A percentile compares a stretch with the other conserved stretches of the same genome.
Conservation (phyloP, 495 filamentous ascomycete species). For the Aspergillus haitiensis region DNA sequence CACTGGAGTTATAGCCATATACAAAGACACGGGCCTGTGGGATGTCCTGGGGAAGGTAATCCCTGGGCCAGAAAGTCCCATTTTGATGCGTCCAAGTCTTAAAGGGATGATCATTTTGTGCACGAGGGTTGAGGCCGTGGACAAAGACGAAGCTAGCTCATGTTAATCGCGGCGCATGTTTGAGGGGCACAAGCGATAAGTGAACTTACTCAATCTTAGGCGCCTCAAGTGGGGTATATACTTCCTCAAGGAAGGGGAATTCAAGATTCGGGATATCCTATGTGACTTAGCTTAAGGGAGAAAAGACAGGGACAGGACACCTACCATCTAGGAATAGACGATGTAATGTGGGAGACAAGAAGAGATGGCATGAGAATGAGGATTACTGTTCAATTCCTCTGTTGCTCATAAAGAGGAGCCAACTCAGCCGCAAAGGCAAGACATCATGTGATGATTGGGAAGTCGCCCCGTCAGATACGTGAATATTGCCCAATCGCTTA, state of each 20-base stretch:
- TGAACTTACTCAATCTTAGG: constrained; percentile 37
- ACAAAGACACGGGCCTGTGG: constrained; percentile 41
- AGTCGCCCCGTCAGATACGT: neutral
- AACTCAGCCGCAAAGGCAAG: constrained; percentile 11
- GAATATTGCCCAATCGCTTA: constrained; percentile 19
- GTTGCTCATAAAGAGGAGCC: constrained; percentile 8
- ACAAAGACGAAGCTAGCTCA: constrained; percentile 38
- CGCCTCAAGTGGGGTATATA: constrained; percentile 30
- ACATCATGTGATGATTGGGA: constrained; percentile 16
- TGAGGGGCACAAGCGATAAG: neutral
- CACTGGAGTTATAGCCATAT: constrained; percentile 47
- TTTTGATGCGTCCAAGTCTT: constrained; percentile 43
- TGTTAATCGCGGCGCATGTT: neutral
- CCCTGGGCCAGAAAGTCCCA: constrained; percentile 43
- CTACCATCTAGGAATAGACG: constrained; percentile 10
- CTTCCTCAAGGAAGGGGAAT: constrained; percentile 40
- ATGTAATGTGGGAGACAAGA: neutral
- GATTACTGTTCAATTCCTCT: neutral
- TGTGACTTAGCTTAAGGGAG: constrained; percentile 1
- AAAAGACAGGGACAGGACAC: neutral
- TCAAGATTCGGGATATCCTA: constrained; percentile 34
- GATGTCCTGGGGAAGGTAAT: constrained; percentile 43
- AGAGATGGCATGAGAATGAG: neutral
- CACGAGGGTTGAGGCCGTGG: constrained; percentile 41
- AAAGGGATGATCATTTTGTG: constrained; percentile 40